phyloP scores from a whole-genome alignment of 257 asterid species.

The Petrea volubilis region DNA sequence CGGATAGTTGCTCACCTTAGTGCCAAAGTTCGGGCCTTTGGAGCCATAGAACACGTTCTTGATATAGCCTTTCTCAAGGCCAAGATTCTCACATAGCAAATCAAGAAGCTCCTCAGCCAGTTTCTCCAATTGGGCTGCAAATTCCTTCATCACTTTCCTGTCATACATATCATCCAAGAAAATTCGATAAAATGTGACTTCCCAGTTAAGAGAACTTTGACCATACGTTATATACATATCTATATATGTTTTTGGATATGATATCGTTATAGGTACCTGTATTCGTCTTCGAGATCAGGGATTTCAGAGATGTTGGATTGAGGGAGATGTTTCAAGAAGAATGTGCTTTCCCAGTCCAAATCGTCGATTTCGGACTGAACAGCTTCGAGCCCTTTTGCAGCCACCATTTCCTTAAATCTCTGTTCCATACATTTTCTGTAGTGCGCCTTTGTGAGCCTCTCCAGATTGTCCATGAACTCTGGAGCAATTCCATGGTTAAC shows the following conservation, averaged over 20 bases:
- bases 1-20: constrained; percentile 75
- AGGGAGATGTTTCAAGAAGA: constrained; percentile 65
- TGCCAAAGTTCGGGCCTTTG: constrained; percentile 68
- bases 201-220: no score
- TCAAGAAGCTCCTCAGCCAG: constrained; percentile 67
- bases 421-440: constrained; percentile 55
- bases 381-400: constrained; percentile 47
- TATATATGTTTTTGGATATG: no score
- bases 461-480: constrained; percentile 57
- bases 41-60: constrained; percentile 67
- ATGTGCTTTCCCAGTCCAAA: constrained; percentile 67
- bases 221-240: no score
- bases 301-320: constrained; percentile 46
- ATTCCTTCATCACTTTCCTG: constrained; percentile 67
- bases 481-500: constrained; percentile 53
- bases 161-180: neutral
- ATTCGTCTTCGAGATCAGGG: constrained; percentile 53
- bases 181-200: no score
- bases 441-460: constrained; percentile 56
- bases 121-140: constrained; percentile 58
- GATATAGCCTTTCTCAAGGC: constrained; percentile 66
- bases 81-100: constrained; percentile 73
- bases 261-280: constrained; percentile 32
- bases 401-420: constrained; percentile 57
- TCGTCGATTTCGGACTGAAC: constrained; percentile 53